phyloP scores from a whole-genome alignment of 2,329 filamentous ascomycete species.

The Gyromitra esculenta region DNA sequence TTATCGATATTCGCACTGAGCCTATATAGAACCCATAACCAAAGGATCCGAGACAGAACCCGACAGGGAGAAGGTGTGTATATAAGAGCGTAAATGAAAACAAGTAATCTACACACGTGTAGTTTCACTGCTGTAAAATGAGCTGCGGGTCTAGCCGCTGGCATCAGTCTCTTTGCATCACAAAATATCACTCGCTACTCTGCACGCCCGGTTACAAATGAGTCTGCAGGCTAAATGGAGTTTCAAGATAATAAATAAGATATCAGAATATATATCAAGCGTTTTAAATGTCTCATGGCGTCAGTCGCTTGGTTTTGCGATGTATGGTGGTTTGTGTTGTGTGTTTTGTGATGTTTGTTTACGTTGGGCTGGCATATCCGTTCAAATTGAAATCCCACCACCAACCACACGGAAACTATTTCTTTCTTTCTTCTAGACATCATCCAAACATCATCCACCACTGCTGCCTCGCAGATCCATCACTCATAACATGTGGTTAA shows the following conservation, averaged over 20 bases:
- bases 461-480: neutral
- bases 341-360: conserved; percentile 1
- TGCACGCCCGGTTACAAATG: neutral
- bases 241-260: neutral
- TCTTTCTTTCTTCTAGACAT: neutral
- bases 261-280: neutral
- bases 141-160: no score
- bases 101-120: no score
- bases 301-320: neutral
- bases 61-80: no score
- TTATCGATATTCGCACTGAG: no score
- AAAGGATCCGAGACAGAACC: no score
- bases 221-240: neutral
- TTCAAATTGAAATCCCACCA: conserved; percentile 1
- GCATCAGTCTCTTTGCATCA: neutral
- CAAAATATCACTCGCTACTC: neutral
- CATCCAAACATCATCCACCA: neutral
- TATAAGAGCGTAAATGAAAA: no score
- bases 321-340: neutral
- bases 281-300: neutral
- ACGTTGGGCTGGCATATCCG: neutral
- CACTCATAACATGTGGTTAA: neutral
- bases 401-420: neutral
- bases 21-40: no score
- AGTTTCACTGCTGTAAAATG: no score